Base-by-base conservation (phyloP, 805 yeast species). In the Ogataea polymorpha region DNA sequence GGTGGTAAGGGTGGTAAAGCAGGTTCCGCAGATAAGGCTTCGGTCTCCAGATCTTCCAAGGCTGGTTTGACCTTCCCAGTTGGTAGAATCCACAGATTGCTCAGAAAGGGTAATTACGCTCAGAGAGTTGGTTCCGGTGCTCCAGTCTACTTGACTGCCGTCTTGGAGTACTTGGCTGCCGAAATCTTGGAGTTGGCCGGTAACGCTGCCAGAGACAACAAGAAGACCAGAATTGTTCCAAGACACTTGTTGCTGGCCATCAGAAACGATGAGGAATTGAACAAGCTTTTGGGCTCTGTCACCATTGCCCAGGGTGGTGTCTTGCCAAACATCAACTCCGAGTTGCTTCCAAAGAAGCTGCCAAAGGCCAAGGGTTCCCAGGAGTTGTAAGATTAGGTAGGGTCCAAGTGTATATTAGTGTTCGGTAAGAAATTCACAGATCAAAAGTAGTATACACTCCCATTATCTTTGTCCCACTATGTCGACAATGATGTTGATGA, bases 221-320 rank as follows among this genome's bases (percentile, higher is more conserved):
- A 91, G 82, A 93, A 91, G 81, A 83, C 96, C 64, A 90, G 98
- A 84, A 90, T 90, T 61, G 88, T 89, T 62, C 98, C 98, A 75
- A 91, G 97, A 80, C 97, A 90, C 74, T 81, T 90, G 73, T 96
- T 90, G 75, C 80, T 90, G 62, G 98, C 98, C 71, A 90, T 90
- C 79, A 87, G 98, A 80, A 91, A 90, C 67, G 98, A 91, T 79
- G 97, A 91, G 75, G 97, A 91, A 74, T 80, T 91, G 71, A 90
- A 91, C 86, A 89, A 86, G 72, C 80, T 90, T 61, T 78, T 91
- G 54, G 79, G 79, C 59, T 88, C 88, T 68, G 99, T 91, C 54
- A 90, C 96, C 53, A 91, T 90, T 62, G 96, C 97, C 56, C 95
- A 89, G 74, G 97, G 97, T 83, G 97, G 97, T 86, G 97, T 91